Evolutionary conservation across 163 green algal species (phyloP).

Genomic region (Chlamydomonas reinhardtii): DNA sequence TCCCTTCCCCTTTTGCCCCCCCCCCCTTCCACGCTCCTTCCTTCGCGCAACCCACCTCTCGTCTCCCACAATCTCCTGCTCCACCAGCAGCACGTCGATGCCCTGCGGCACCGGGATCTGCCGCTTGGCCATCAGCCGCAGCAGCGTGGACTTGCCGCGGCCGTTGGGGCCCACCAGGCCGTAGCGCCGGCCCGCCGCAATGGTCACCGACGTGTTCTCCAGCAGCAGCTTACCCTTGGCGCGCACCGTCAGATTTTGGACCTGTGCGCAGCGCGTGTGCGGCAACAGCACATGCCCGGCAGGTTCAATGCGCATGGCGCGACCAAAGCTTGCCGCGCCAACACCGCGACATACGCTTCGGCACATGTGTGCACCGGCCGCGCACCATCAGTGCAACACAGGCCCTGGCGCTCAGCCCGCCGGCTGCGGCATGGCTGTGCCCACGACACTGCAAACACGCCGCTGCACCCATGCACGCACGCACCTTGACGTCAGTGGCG

Average conservation of each 20-base stretch:
- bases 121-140: constrained; percentile 94
- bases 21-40: too few species aligned
- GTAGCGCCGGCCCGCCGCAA: constrained; percentile 93
- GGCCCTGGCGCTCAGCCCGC: too few species aligned
- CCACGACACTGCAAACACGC: not conserved
- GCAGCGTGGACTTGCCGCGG: constrained; percentile 94
- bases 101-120: constrained; percentile 93
- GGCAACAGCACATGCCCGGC: not conserved
- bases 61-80: constrained; percentile 92
- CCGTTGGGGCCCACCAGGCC: constrained; percentile 96
- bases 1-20: too few species aligned
- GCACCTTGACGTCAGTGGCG: constrained; percentile 96
- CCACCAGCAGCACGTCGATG: constrained; percentile 98
- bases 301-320: too few species aligned
- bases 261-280: constrained; percentile 19
- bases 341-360: too few species aligned
- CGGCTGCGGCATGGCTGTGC: too few species aligned
- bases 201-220: constrained; percentile 92
- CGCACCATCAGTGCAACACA: too few species aligned
- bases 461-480: not conserved
- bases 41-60: constrained; percentile 55
- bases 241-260: constrained; percentile 94
- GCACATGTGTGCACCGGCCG: too few species aligned
- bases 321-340: too few species aligned
- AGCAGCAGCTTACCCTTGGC: constrained; percentile 98